Conservation (phyloP, 257 asterid genomes). For the Knoxia roxburghii region DNA sequence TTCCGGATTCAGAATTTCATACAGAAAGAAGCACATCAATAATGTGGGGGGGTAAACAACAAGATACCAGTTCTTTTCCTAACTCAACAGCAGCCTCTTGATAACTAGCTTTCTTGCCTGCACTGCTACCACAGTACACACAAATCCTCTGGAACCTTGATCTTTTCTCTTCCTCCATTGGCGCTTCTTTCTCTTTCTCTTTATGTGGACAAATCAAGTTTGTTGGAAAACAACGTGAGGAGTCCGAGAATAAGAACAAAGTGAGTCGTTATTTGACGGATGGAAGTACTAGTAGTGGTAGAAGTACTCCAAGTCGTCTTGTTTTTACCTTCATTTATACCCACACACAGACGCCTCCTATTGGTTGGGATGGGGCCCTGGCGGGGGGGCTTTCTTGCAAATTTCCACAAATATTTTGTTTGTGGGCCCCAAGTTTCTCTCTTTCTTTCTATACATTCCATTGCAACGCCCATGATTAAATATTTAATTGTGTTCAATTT, state of each 20-base stretch:
- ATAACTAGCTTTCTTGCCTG: slow-evolving; percentile 76
- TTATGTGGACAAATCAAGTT: slow-evolving; percentile 11
- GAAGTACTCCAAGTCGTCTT: too few species aligned
- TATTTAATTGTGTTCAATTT: too few species aligned
- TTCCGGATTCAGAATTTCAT: too few species aligned
- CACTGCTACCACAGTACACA: slow-evolving; percentile 84
- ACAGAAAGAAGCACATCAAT: too few species aligned
- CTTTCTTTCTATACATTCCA: too few species aligned
- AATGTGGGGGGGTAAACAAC: too few species aligned
- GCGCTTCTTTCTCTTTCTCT: background rate
- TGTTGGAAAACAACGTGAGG: background rate
- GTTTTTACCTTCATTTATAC: background rate
- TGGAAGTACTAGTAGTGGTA: too few species aligned
- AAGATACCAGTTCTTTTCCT: slow-evolving; percentile 86
- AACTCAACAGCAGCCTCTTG: slow-evolving; percentile 82
- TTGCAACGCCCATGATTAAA: too few species aligned
- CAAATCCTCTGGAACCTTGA: slow-evolving; percentile 76
- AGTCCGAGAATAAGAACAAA: slow-evolving; percentile 15
- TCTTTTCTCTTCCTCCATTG: slow-evolving; percentile 44
- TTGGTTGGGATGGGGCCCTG: too few species aligned
- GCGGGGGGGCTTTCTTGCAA: slow-evolving; percentile 1
- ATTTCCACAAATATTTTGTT: background rate
- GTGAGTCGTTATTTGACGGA: slow-evolving; percentile 6
- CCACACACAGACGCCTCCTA: background rate
- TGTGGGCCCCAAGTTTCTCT: slow-evolving; percentile 3